A percentile compares a stretch with the other conserved stretches of the same genome.
These are phyloP conservation scores for Elongisporangium anandrum DNA, from an alignment of 352 stramenopile genomes.

Conservation along the genomic window DNA sequence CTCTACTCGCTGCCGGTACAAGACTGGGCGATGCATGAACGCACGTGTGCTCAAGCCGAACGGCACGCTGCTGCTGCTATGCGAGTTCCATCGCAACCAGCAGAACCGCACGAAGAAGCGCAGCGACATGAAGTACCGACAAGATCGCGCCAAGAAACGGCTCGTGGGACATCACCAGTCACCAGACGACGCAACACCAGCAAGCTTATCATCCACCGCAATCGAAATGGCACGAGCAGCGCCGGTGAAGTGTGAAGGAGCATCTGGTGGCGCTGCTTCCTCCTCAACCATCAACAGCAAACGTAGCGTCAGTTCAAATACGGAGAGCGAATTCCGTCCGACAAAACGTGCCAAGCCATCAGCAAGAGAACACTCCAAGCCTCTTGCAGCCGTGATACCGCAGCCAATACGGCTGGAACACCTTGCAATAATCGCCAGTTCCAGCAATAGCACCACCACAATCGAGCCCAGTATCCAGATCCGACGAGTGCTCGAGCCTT, in stretches of 20 bases:
- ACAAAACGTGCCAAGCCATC: background rate
- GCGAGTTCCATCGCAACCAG: constrained; percentile 75
- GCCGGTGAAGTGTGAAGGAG: background rate
- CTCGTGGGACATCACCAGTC: constrained; percentile 21
- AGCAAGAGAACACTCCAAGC: background rate
- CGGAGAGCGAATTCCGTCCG: background rate
- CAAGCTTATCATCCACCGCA: background rate
- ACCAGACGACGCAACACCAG: background rate
- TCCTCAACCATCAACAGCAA: background rate
- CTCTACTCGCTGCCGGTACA: constrained; percentile 60
- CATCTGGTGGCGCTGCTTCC: background rate
- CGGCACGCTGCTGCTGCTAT: constrained; percentile 67
- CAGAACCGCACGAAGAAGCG: constrained; percentile 87
- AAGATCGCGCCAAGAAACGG: constrained; percentile 60
- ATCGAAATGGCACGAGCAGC: background rate
- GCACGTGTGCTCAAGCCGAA: constrained; percentile 70
- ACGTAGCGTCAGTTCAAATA: background rate
- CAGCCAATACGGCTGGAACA: background rate
- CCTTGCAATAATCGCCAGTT: background rate
- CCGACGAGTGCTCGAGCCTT: background rate
- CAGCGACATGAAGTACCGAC: constrained; percentile 77
- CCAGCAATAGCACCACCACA: background rate
- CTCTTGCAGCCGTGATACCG: background rate
- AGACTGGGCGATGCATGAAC: constrained; percentile 75
- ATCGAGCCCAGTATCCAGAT: background rate